A percentile compares a stretch with the other conserved stretches of the same genome.
phyloP scores from a whole-genome alignment of 2,329 filamentous ascomycete species.

The Colletotrichum sp. region DNA sequence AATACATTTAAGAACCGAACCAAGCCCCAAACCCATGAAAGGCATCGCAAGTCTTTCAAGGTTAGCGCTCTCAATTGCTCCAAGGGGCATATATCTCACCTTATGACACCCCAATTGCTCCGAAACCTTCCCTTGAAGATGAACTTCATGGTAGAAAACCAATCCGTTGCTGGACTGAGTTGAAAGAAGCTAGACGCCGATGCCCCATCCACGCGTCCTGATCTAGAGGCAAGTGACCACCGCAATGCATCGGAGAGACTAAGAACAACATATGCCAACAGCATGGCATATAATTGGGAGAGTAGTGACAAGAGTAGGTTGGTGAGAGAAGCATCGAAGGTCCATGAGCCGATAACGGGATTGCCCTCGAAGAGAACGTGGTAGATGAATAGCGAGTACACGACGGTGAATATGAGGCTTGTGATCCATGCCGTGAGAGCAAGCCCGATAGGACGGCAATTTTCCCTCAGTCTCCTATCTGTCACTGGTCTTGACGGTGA shows the following conservation, averaged over 20 bases:
- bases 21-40: conserved; percentile 14
- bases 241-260: conserved; percentile 7
- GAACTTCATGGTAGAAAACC: conserved; percentile 16
- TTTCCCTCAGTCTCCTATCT: background rate
- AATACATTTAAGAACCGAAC: conserved; percentile 11
- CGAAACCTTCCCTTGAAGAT: background rate
- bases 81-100: background rate
- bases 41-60: background rate
- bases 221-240: conserved; percentile 9
- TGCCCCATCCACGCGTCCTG: background rate
- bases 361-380: conserved; percentile 2
- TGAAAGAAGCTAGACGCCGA: conserved; percentile 16
- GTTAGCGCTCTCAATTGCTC: background rate
- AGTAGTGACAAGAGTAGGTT: conserved; percentile 11
- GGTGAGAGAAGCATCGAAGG: conserved; percentile 10
- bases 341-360: background rate
- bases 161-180: conserved; percentile 14
- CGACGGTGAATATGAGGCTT: conserved; percentile 3
- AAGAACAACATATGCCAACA: background rate
- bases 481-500: background rate
- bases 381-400: conserved; percentile 13
- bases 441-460: background rate
- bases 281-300: conserved; percentile 10
- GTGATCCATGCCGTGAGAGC: background rate
- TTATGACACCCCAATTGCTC: conserved; percentile 1